Percentiles rank a stretch among this genome's conserved stretches.
These are phyloP conservation scores for Diplotaxis tenuifolia DNA, from an alignment of 345 rosid genomes.

Conservation along the genomic window DNA sequence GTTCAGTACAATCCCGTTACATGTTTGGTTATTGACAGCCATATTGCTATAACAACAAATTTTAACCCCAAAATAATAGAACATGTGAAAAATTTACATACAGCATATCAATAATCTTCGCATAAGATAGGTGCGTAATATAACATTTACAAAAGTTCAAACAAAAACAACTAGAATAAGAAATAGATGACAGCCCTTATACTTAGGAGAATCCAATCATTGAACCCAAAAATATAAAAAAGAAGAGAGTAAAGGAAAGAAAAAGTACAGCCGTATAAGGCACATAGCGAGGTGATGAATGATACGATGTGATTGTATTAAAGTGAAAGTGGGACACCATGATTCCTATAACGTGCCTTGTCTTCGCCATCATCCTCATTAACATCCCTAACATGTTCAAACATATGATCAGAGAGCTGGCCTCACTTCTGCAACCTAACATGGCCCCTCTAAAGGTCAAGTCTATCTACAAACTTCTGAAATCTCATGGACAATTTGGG, in stretches of 20 bases:
- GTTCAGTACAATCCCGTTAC: constrained; percentile 3
- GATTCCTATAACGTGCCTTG: constrained; percentile 37
- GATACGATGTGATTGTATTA: constrained; percentile 21
- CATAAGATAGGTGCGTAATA: neutral
- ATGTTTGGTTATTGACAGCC: neutral
- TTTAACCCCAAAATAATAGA: constrained; percentile 5
- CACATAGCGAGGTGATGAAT: constrained; percentile 14
- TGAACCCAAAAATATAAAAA: constrained; percentile 1
- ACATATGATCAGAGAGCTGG: constrained; percentile 36
- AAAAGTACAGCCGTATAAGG: constrained; percentile 33
- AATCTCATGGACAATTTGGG: neutral
- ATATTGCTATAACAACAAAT: neutral
- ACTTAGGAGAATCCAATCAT: constrained; percentile 32
- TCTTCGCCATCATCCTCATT: constrained; percentile 38
- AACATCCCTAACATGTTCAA: constrained; percentile 38
- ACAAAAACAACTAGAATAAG: neutral
- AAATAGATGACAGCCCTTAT: constrained; percentile 12
- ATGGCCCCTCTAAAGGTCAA: constrained; percentile 37
- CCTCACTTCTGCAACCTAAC: constrained; percentile 40
- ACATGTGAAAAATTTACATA: constrained; percentile 10
- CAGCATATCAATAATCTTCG: neutral
- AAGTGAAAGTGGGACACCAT: constrained; percentile 34
- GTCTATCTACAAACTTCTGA: constrained; percentile 14
- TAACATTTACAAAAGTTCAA: constrained; percentile 12
- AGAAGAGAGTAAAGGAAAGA: neutral